phyloP scores from a whole-genome alignment of 257 asterid genomes.

The Agastache rugosa region DNA sequence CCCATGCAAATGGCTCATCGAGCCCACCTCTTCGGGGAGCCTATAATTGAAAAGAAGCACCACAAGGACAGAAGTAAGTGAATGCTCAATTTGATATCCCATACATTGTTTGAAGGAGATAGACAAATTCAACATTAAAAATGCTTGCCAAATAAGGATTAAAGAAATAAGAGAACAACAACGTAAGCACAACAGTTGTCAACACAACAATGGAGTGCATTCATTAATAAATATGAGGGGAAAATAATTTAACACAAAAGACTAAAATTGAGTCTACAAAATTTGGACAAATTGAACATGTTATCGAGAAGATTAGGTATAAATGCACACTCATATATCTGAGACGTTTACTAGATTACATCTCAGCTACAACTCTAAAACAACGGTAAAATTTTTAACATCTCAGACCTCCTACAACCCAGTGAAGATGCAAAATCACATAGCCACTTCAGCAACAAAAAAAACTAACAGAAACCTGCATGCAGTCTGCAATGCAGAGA shows the following conservation, averaged over 20 bases:
- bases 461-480: constrained; percentile 5
- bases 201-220: constrained; percentile 3
- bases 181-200: neutral
- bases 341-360: neutral
- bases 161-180: neutral
- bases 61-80: neutral
- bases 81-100: neutral
- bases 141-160: neutral
- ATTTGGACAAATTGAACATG: neutral
- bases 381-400: neutral
- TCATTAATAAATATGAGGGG: neutral
- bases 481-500: constrained; percentile 12
- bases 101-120: neutral
- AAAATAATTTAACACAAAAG: neutral
- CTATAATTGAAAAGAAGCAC: constrained; percentile 44
- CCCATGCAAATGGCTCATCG: constrained; percentile 99
- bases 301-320: neutral
- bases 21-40: constrained; percentile 84
- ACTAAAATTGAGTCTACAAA: neutral
- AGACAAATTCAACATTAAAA: constrained; percentile 1
- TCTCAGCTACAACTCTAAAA: constrained; percentile 18
- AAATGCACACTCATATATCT: neutral
- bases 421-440: neutral
- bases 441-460: neutral
- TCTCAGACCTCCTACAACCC: neutral